Evolutionary conservation across 2,329 filamentous ascomycete genomes (phyloP).

Genomic region (Sarocladium brachiariae): DNA sequence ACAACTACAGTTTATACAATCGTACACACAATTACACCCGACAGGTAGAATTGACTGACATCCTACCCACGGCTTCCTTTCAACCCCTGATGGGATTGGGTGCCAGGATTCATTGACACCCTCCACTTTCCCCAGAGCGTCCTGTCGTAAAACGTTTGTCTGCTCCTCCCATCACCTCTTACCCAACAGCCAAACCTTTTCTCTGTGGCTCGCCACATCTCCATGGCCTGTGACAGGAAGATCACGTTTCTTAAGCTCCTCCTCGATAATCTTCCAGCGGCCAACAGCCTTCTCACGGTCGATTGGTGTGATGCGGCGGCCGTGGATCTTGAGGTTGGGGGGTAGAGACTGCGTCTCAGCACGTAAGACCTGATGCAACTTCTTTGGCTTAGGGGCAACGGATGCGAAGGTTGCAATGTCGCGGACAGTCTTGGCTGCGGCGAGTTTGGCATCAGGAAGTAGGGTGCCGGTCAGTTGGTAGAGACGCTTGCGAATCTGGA

Average conservation of each 20-base stretch:
- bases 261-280: slow-evolving; percentile 72
- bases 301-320: slow-evolving; percentile 59
- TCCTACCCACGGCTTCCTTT: not conserved
- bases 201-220: slow-evolving; percentile 32
- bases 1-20: slow-evolving; percentile 9
- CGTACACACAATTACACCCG: not conserved
- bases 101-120: not conserved
- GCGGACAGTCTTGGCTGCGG: slow-evolving; percentile 45
- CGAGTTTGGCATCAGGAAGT: slow-evolving; percentile 64
- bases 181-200: slow-evolving; percentile 36
- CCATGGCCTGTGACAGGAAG: slow-evolving; percentile 49
- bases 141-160: not conserved
- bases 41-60: not conserved
- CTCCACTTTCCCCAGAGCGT: not conserved
- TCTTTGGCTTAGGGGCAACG: slow-evolving; percentile 48
- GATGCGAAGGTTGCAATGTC: slow-evolving; percentile 47
- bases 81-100: not conserved
- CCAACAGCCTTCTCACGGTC: slow-evolving; percentile 67
- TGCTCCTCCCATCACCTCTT: not conserved
- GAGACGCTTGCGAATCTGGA: slow-evolving; percentile 71
- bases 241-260: slow-evolving; percentile 57
- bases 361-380: slow-evolving; percentile 55
- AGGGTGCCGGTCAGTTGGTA: slow-evolving; percentile 74
- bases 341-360: slow-evolving; percentile 34
- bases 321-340: slow-evolving; percentile 64